phyloP scores from a whole-genome alignment of 768 basidiomycete genomes.

The Podaxis sp. region DNA sequence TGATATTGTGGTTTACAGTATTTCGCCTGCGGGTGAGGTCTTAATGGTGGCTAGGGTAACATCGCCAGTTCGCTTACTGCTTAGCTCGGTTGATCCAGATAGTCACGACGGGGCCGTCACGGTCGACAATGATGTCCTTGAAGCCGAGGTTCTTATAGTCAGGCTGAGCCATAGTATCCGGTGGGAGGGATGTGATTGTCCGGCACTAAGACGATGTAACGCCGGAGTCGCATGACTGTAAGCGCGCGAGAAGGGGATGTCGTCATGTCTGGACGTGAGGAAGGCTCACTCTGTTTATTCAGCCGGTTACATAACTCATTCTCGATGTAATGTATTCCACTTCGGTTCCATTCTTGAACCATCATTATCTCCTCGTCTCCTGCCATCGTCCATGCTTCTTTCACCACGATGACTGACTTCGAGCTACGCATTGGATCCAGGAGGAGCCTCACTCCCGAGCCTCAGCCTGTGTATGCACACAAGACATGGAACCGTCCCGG shows the following conservation, averaged over 20 bases:
- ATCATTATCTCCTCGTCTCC: background rate
- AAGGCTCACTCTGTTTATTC: background rate
- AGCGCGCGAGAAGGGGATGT: background rate
- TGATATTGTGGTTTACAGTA: constrained; percentile 34
- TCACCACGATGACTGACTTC: constrained; percentile 20
- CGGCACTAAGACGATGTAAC: background rate
- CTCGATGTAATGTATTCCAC: background rate
- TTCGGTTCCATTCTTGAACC: background rate
- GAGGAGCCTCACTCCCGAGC: background rate
- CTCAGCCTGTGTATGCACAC: constrained; percentile 14
- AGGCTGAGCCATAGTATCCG: constrained; percentile 27
- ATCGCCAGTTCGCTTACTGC: constrained; percentile 29
- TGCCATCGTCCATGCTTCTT: background rate
- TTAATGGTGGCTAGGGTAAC: background rate
- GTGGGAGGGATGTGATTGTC: background rate
- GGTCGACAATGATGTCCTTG: constrained; percentile 40
- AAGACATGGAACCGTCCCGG: constrained; percentile 24
- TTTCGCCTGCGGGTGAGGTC: constrained; percentile 38
- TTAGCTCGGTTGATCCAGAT: constrained; percentile 48
- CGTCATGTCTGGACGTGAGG: background rate
- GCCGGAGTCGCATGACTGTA: background rate
- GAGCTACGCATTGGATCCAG: constrained; percentile 22
- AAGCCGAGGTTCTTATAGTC: constrained; percentile 38
- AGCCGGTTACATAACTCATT: background rate
- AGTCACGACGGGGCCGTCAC: constrained; percentile 45